Evolutionary conservation across 306 rosid genomes (phyloP), one percentile per base, ranked within the genome.

Genomic region (Sicyos edulis): DNA sequence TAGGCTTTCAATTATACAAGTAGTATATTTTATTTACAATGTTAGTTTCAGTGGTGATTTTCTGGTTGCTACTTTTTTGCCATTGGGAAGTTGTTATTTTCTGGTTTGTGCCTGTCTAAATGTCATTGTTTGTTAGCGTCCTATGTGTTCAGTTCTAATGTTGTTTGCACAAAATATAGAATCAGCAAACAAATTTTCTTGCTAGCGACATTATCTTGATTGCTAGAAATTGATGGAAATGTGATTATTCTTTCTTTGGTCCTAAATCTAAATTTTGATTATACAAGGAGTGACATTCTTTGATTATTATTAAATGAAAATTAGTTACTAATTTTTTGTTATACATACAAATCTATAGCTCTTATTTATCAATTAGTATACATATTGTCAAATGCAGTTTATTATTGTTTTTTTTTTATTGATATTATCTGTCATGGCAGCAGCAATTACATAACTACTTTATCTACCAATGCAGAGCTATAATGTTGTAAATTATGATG

Each of bases 401-500:
- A 12, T 70, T 22, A 0, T 51, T 50, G 26, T n/a, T n/a, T 70
- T 19, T 10, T 37, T 40, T 2, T 34, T 16, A 13, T 53, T 6
- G 3, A 57, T 70, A 66, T 57, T 20, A 8, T 40, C 44, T 15
- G 16, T 67, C 40, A 12, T 47, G 13, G 72, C 10, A 22, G 20
- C 20, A 21, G 42, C 72, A 44, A 7, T 20, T 47, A 14, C 13
- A 3, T 49, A 16, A 49, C 44, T 50, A 69, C 6, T 69, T 50
- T 15, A 67, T 67, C 19, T 67, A 11, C 13, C 40, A 69, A 69
- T 74, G 78, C 78, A 95, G 99, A 91, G 85, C 83, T 90, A 95
- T 77, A 95, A 87, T 83, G 85, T 88, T 69, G 86, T 95, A 78
- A 83, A 84, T 78, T 91, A 91, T 79, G 85, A 86, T 40, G 99